Base-by-base conservation (phyloP, 805 yeast species). In the Candida railenensis region DNA sequence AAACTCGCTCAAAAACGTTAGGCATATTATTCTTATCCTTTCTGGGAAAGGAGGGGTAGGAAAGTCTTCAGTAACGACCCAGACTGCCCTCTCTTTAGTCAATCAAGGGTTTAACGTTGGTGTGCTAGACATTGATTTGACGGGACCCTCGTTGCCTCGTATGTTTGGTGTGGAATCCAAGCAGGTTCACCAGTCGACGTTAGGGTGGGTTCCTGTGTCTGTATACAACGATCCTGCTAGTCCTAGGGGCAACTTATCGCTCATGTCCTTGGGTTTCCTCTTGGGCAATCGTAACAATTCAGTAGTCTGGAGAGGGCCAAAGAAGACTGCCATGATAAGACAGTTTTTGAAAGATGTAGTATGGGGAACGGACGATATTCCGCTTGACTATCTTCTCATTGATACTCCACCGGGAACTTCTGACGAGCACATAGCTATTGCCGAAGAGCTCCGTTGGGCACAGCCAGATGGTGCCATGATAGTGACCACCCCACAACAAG, bases 351-450 rank as follows among this genome's bases (percentile, higher is more conserved):
- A 81, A 50, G 98, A 94, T 62, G 96, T 92, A 1, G 80, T 80
- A 22, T 94, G 99, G 99, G 96, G 89, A 0, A 78, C 76, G 16
- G 70, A 77, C 22, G 46, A 45, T 16, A 46, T 52, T 3, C 69
- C 67, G 15, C 81, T 89, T 46, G 82, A 85, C 56, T 92, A 87
- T 60, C 67, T 92, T 46, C 67, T 94, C 28, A 90, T 94, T 4
- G 99, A 94, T 62, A 94, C 99, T 0, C 99, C 99, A 1, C 99
- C 99, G 0, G 99, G 99, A 0, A 94, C 99, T 0, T 87, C 96
- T 0, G 99, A 94, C 65, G 99, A 94, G 63, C 99, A 94, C 63
- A 94, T 94, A 34, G 90, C 97, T 3, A 86, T 95, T 34, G 97
- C 97, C 3, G 98, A 94, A 60, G 96, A 90, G 63, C 73, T 94